Conservation (phyloP, 2,329 filamentous ascomycete genomes). For the Colletotrichum lindemuthianum region DNA sequence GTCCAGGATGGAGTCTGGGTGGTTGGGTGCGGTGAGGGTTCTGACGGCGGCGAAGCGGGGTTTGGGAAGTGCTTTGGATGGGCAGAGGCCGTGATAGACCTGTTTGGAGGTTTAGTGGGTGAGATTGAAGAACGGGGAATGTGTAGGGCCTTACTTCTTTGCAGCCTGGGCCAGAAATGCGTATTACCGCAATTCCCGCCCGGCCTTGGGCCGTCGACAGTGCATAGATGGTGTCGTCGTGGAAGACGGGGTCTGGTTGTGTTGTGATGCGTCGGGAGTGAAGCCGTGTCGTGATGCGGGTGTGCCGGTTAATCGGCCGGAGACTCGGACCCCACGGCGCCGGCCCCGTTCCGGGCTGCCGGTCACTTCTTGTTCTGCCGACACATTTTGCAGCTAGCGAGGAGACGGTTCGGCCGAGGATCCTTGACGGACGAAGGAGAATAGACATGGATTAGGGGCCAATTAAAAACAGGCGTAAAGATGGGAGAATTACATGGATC, state of each 20-base stretch:
- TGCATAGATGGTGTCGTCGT: conserved; percentile 83
- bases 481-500: background rate
- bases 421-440: conserved; percentile 16
- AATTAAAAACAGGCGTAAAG: background rate
- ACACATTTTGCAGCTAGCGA: conserved; percentile 21
- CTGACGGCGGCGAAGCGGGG: conserved; percentile 75
- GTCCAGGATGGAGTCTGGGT: conserved; percentile 70
- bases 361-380: conserved; percentile 7
- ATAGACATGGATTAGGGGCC: conserved; percentile 11
- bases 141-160: conserved; percentile 60
- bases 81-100: conserved; percentile 64
- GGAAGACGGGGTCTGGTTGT: background rate
- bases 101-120: conserved; percentile 38
- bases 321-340: background rate
- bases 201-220: conserved; percentile 86
- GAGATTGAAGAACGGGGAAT: background rate
- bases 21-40: conserved; percentile 67
- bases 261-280: conserved; percentile 11
- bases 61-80: conserved; percentile 53
- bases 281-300: too few species aligned
- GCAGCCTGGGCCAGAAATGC: conserved; percentile 84
- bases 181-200: conserved; percentile 90
- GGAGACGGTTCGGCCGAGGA: conserved; percentile 18
- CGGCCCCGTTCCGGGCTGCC: conserved; percentile 1
- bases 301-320: background rate